Conservation (phyloP, 1,284 basidiomycete species). For the Tremellales sp. region DNA sequence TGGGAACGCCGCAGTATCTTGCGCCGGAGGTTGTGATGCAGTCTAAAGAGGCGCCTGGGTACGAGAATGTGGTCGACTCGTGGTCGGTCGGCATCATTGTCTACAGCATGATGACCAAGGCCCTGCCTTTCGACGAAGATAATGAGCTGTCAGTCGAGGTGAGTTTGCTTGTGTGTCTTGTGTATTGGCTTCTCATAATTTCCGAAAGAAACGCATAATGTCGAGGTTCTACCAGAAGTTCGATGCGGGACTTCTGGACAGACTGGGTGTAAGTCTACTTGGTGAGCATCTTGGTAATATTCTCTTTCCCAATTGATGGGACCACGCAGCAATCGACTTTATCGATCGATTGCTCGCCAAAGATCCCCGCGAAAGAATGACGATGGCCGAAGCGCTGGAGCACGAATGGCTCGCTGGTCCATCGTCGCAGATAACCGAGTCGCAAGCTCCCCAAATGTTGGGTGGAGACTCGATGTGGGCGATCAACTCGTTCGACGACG, state of each 20-base stretch:
- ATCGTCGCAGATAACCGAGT: slow-evolving; percentile 27
- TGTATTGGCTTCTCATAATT: not conserved
- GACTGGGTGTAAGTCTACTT: slow-evolving; percentile 43
- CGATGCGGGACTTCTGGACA: slow-evolving; percentile 58
- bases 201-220: slow-evolving; percentile 50
- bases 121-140: slow-evolving; percentile 49
- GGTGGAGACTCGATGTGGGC: slow-evolving; percentile 41
- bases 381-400: slow-evolving; percentile 56
- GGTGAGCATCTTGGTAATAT: slow-evolving; percentile 37
- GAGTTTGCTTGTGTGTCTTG: slow-evolving; percentile 2
- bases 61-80: slow-evolving; percentile 77
- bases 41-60: slow-evolving; percentile 59
- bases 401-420: slow-evolving; percentile 62
- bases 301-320: slow-evolving; percentile 17
- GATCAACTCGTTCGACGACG: slow-evolving; percentile 35
- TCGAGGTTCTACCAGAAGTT: slow-evolving; percentile 59
- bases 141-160: slow-evolving; percentile 34
- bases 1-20: slow-evolving; percentile 49
- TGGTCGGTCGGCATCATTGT: slow-evolving; percentile 92
- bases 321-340: slow-evolving; percentile 53
- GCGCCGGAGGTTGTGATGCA: slow-evolving; percentile 66
- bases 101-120: slow-evolving; percentile 57
- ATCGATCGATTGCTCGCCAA: slow-evolving; percentile 54
- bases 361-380: slow-evolving; percentile 58
- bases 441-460: slow-evolving; percentile 22